Percentiles rank a stretch among this genome's conserved stretches.
Conservation (phyloP, 2,329 filamentous ascomycete species). For the Celoporthe dispersa region DNA sequence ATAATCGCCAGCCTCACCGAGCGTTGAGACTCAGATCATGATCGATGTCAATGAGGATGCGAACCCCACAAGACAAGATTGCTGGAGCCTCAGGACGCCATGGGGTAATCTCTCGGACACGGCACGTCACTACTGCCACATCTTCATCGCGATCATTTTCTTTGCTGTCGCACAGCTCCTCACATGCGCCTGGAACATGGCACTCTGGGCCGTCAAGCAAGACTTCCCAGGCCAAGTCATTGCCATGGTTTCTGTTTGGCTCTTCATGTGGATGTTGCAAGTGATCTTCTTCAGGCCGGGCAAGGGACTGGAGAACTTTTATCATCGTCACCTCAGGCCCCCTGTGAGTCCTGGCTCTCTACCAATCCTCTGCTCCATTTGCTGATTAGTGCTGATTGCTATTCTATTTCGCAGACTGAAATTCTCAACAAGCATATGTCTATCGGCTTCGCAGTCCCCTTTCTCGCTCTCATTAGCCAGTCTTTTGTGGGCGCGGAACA, state of each 20-base stretch:
- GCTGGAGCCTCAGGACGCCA: background rate
- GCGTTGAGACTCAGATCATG: constrained; percentile 15
- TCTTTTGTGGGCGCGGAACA: constrained; percentile 38
- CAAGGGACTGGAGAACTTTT: constrained; percentile 35
- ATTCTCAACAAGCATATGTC: constrained; percentile 57
- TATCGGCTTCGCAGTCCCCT: constrained; percentile 54
- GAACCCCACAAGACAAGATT: background rate
- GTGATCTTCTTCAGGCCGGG: constrained; percentile 27
- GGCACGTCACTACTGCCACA: constrained; percentile 15
- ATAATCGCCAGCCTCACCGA: background rate
- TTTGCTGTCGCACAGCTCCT: constrained; percentile 49
- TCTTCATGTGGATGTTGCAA: constrained; percentile 38
- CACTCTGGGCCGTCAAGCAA: constrained; percentile 39
- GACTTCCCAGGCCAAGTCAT: constrained; percentile 54
- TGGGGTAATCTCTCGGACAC: constrained; percentile 5
- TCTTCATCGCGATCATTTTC: constrained; percentile 41
- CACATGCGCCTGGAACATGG: constrained; percentile 48
- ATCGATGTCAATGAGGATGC: background rate
- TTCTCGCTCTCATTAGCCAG: constrained; percentile 49
- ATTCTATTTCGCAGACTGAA: constrained; percentile 44
- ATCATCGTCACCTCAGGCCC: constrained; percentile 32
- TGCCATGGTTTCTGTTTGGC: constrained; percentile 50
- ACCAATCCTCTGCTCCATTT: background rate
- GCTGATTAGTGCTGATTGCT: constrained; percentile 8
- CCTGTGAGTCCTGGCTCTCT: constrained; percentile 32